These are phyloP conservation scores for Lactarius hatsudake DNA, from an alignment of 768 basidiomycete species.

Conservation along the genomic window DNA sequence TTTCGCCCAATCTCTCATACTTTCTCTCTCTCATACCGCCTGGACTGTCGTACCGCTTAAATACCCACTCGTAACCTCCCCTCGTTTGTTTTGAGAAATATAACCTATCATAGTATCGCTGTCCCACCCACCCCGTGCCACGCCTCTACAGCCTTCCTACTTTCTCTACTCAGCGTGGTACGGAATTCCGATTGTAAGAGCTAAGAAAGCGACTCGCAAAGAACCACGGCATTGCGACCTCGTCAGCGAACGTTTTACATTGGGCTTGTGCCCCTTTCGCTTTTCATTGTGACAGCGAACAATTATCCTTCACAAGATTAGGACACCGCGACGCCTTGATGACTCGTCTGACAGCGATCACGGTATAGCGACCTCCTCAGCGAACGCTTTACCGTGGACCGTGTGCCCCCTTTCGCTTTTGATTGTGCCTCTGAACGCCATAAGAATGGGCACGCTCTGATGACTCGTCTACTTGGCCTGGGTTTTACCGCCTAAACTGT, in stretches of 20 bases:
- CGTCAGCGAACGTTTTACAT: background rate
- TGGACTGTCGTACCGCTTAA: too few species aligned
- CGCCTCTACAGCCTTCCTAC: too few species aligned
- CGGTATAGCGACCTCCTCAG: slow-evolving; percentile 7
- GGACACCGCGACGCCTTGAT: background rate
- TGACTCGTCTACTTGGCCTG: background rate
- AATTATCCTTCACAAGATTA: background rate
- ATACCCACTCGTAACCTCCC: too few species aligned
- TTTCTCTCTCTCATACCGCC: too few species aligned
- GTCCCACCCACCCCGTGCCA: too few species aligned
- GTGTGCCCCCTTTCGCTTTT: background rate
- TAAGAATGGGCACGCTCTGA: background rate
- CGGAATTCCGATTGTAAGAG: too few species aligned
- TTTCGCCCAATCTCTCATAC: too few species aligned
- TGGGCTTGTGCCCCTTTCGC: background rate
- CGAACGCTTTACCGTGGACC: slow-evolving; percentile 13
- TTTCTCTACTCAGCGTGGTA: too few species aligned
- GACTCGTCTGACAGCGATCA: background rate
- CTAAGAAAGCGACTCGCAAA: too few species aligned
- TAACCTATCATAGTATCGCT: too few species aligned
- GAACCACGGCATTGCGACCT: too few species aligned
- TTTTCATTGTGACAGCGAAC: background rate
- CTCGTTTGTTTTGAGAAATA: too few species aligned
- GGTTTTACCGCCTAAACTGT: background rate
- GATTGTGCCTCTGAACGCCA: background rate